phyloP scores from a whole-genome alignment of 2,329 filamentous ascomycete species.

The Incumbomyces lentus region DNA sequence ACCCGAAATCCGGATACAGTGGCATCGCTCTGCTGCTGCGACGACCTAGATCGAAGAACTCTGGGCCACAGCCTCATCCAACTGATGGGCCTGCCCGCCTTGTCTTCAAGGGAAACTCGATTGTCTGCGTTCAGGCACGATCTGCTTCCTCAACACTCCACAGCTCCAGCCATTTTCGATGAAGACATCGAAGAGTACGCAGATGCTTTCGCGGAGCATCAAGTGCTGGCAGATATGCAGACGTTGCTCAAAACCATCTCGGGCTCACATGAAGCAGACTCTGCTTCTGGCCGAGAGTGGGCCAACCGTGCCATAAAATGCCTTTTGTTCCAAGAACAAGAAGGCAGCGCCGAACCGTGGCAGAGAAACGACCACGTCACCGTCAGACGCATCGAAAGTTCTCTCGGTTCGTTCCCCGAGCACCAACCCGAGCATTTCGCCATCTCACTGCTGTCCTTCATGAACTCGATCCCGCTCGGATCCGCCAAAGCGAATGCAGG shows the following conservation, averaged over 20 bases:
- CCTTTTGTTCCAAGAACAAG: neutral
- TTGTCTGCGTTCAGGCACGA: neutral
- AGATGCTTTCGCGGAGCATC: neutral
- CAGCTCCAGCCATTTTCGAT: neutral
- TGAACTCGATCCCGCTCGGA: neutral
- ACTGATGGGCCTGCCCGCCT: neutral
- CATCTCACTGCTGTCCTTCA: neutral
- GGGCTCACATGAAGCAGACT: too few species aligned
- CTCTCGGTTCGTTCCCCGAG: neutral
- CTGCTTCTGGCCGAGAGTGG: too few species aligned
- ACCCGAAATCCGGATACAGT: neutral
- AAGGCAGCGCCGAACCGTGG: neutral
- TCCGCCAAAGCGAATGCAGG: too few species aligned
- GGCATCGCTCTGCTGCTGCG: neutral
- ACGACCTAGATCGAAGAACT: neutral
- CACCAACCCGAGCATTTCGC: neutral
- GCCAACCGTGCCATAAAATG: neutral
- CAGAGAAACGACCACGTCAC: too few species aligned
- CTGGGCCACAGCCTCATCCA: neutral
- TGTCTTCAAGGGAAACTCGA: neutral
- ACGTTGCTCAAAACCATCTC: neutral
- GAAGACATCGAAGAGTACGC: conserved; percentile 2
- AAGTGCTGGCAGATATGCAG: neutral
- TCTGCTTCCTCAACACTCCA: neutral
- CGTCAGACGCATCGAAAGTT: too few species aligned